Percentiles rank a stretch among this genome's conserved stretches.
phyloP scores from a whole-genome alignment of 495 filamentous ascomycete species.

The Peziza echinospora region DNA sequence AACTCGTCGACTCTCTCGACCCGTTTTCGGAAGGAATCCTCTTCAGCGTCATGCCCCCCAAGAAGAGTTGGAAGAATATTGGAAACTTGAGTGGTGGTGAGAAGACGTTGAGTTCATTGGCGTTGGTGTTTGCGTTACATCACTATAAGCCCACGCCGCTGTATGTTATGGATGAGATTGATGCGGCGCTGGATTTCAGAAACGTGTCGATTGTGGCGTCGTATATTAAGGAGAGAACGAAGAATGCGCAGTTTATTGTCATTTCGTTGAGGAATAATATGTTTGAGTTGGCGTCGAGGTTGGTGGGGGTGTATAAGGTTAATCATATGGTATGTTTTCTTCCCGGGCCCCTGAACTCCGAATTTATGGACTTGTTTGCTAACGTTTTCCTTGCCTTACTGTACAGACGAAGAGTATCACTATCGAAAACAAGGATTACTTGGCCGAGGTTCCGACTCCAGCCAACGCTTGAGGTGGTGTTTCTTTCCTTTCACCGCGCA shows the following conservation, averaged over 20 bases:
- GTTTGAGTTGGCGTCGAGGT: constrained; percentile 86
- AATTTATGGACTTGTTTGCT: not conserved
- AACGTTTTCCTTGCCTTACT: not conserved
- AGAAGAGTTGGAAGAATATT: constrained; percentile 99
- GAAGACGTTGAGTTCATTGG: constrained; percentile 83
- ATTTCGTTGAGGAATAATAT: constrained; percentile 97
- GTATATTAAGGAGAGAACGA: constrained; percentile 96
- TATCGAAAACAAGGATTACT: constrained; percentile 80
- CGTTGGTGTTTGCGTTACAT: constrained; percentile 88
- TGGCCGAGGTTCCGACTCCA: no score
- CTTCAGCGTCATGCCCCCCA: constrained; percentile 95
- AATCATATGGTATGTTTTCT: constrained; percentile 66
- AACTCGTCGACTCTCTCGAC: constrained; percentile 85
- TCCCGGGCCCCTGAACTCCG: no score
- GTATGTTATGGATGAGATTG: constrained; percentile 99
- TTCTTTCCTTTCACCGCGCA: no score
- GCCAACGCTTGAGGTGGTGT: no score
- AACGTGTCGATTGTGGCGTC: constrained; percentile 97
- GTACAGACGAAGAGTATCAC: constrained; percentile 68
- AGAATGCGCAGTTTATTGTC: constrained; percentile 98
- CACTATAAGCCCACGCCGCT: constrained; percentile 95
- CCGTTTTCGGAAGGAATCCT: constrained; percentile 93
- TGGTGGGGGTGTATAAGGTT: constrained; percentile 96
- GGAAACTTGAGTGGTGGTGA: constrained; percentile 84
- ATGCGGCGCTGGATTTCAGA: constrained; percentile 90